Evolutionary conservation across 2,329 filamentous ascomycete genomes (phyloP), one percentile per base, ranked within the genome.

Genomic region (Zymoseptoria brevis): DNA sequence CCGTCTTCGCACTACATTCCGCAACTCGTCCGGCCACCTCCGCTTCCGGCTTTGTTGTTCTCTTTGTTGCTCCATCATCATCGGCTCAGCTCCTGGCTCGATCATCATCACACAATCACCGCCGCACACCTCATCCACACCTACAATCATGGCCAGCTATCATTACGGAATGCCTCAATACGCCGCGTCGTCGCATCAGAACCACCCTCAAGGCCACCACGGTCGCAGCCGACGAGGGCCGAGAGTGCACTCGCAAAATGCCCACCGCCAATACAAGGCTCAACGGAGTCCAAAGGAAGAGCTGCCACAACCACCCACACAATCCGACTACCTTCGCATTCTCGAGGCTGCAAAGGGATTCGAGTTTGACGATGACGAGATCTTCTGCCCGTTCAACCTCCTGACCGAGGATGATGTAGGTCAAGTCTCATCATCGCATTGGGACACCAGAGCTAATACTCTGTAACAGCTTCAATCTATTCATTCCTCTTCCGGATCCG

Each of bases 311-410:
- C 82, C 87, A n/a, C 85, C 85, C 19, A 83, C 86, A 55, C 80
- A 95, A 61, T 82, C 83, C 62, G 85, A 86, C 63, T 96, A 96
- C 79, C 88, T 93, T 68, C 85, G 85, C 67, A 87, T 91, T 72
- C 96, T 96, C 68, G 92, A 97, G 78, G 89, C 90, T 64, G 90
- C 89, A 60, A 86, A 91, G 60, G 96, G 92, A 8, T 97, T 97
- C 71, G 93, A 97, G 68, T 82, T 97, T 63, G 93, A 96, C 71
- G 93, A 97, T 73, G 93, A 97, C 74, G 83, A 96, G 77, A 88
- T 96, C 75, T 97, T 97, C 76, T 96, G 92, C 77, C 93, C 93
- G 1, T 80, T 80, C 64, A 86, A 87, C 73, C 83, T 97, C 68
- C 80, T 97, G 79, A 96, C 91, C 41, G 92, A 96, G 77, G 91